Evolutionary conservation across 257 asterid genomes (phyloP), one percentile per base, ranked within the genome.

Genomic region (Verbascum thapsus): DNA sequence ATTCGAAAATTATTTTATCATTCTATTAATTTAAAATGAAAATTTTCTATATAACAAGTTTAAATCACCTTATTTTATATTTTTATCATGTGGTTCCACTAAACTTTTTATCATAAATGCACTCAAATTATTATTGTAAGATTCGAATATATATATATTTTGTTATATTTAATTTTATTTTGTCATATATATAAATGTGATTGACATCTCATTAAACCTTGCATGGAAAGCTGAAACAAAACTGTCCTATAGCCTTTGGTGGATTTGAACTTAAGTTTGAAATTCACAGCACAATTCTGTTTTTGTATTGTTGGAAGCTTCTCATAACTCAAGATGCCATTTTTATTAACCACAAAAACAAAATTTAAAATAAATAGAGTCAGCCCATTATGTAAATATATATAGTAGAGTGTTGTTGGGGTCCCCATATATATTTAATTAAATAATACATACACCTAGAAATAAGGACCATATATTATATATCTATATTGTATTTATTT

Each of bases 291-390:
- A 73, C 65, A 42, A 50, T 67, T 68, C 32, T 32, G 85, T 76
- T 70, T 74, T 57, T 64, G 15, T 64, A 53, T 43, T 41, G 17
- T 80, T 85, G 94, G 90, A 85, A 75, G 45, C 69, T 80, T 73
- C 81, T 74, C 56, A 57, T n/a, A 49, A 57, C 78, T 55, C 45
- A 66, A 72, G 76, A 85, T 85, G 26, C 88, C 68, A 12, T 52
- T 44, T 57, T 40, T 12, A 44, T 38, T 10, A 50, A 50, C 10
- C 48, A 44, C 12, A 63, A 0, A 34, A 37, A 8, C 32, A 38
- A 49, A 40, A 20, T n/a, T n/a, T n/a, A n/a, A n/a, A n/a, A n/a
- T n/a, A 62, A 51, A 5, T 6, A 44, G 68, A 78, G 80, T 68
- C 66, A 68, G 79, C 75, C 68, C 73, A 68, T 74, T 54, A 55